A percentile compares a stretch with the other conserved stretches of the same genome.
Evolutionary conservation across 148 eudicot genomes (phyloP).

Genomic region (Persicaria maculosa): DNA sequence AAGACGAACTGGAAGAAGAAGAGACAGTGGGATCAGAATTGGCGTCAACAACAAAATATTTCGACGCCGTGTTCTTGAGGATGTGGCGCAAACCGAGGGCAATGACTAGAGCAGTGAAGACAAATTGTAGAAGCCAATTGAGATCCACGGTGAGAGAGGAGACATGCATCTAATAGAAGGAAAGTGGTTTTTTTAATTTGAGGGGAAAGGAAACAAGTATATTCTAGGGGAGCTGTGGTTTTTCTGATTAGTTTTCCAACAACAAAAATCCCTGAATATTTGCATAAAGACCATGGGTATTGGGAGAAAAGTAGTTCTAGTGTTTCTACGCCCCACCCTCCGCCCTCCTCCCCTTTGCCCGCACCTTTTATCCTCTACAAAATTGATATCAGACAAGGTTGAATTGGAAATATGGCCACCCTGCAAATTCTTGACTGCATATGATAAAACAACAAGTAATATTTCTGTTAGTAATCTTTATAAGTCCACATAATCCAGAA

Average conservation of each 20-base stretch:
- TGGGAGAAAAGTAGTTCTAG: not conserved
- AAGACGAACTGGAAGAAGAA: not conserved
- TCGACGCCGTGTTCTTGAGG: constrained; percentile 56
- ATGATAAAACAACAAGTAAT: not conserved
- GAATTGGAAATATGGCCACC: not conserved
- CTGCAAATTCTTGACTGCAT: not conserved
- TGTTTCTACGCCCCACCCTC: not conserved
- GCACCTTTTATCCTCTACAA: not conserved
- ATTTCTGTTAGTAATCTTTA: not conserved
- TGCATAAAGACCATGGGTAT: too few species aligned
- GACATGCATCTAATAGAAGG: constrained; percentile 55
- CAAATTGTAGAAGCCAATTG: constrained; percentile 45
- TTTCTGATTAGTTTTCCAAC: not conserved
- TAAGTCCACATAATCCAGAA: not conserved
- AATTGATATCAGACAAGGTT: not conserved
- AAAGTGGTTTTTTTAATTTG: not conserved
- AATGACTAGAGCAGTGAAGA: constrained; percentile 39
- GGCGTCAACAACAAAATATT: constrained; percentile 41
- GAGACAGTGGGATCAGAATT: constrained; percentile 22
- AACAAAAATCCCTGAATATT: too few species aligned
- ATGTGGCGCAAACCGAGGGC: constrained; percentile 34
- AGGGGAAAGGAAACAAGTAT: not conserved
- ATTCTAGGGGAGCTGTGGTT: not conserved
- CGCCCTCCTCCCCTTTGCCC: not conserved
- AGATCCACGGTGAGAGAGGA: constrained; percentile 38